Conservation (phyloP, 768 basidiomycete species). For the Russula lepida region DNA sequence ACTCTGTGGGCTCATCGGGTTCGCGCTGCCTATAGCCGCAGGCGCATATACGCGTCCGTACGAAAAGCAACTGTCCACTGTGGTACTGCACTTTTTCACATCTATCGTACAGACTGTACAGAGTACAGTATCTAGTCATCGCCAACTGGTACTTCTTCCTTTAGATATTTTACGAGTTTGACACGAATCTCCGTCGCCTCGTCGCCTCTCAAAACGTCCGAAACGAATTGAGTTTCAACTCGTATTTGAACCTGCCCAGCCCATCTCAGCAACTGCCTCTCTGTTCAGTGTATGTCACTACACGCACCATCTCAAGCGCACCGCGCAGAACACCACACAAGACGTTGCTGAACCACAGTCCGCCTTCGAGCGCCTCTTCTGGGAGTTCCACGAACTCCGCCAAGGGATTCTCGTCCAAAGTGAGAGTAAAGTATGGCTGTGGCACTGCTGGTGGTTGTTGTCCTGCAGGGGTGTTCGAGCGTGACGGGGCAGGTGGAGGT, state of each 20-base stretch:
- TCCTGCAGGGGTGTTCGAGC: slow-evolving; percentile 26
- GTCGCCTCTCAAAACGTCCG: slow-evolving; percentile 87
- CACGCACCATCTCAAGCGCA: slow-evolving; percentile 87
- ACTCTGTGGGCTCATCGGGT: background rate
- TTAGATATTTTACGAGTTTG: slow-evolving; percentile 80
- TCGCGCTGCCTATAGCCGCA: background rate
- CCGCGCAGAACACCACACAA: slow-evolving; percentile 91
- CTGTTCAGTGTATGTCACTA: background rate
- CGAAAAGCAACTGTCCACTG: background rate
- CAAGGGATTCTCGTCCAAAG: slow-evolving; percentile 91
- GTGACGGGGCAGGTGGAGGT: slow-evolving; percentile 38
- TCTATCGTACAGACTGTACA: slow-evolving; percentile 5
- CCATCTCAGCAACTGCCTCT: slow-evolving; percentile 6
- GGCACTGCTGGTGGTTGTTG: slow-evolving; percentile 28
- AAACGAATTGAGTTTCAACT: slow-evolving; percentile 81
- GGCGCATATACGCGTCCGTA: background rate
- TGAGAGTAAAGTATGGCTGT: slow-evolving; percentile 69
- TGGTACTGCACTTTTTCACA: background rate
- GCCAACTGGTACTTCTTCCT: slow-evolving; percentile 91
- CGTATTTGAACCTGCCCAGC: slow-evolving; percentile 85
- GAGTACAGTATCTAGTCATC: slow-evolving; percentile 54
- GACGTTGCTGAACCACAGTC: slow-evolving; percentile 95
- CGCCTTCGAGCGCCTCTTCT: slow-evolving; percentile 85
- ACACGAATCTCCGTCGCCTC: slow-evolving; percentile 92
- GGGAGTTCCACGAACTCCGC: slow-evolving; percentile 97